Evolutionary conservation across 441 rosid species (phyloP), one percentile per base, ranked within the genome.

Genomic region (Euphorbia corollata): DNA sequence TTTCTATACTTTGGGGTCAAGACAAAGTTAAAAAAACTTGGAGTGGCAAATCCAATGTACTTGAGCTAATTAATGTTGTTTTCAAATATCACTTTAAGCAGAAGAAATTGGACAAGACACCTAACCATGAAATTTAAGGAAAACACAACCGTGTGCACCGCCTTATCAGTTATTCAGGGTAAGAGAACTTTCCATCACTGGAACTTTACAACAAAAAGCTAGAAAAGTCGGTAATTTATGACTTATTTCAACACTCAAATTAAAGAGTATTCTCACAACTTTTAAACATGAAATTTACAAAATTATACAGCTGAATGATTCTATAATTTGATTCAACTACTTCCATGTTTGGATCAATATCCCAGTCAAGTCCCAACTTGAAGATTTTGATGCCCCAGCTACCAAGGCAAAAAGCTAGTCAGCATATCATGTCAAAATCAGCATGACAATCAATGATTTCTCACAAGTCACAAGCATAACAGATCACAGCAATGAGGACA

Each of bases 1-100:
- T 23, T 45, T 68, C 63, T 38, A 67, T 71, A 59, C 87, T 82
- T 85, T 78, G 80, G 83, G 84, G 85, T 83, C 73, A 87, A 84
- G 92, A 75, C 84, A 63, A 83, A 82, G 86, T 64, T 22, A 68
- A 69, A 68, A 69, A 18, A 23, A 66, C 50, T 50, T 50, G 6
- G 51, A 59, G 64, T 32, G 65, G 56, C 63, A 63, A 61, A 22
- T 63, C 47, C 41, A 1, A 61, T 8, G 47, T 27, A 5, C 47
- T 50, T 48, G 61, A 36, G 61, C 24, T 43, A 54, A 38, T 38
- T 32, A 22, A 36, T 15, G 24, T 67, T 51, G 36, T 61, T 66
- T 64, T 19, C 71, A 60, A 27, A 53, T 59, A 51, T 18, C 39
- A 62, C 84, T 81, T 77, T 6, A 51, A 32, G 69, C 78, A 68